Evolutionary conservation across 257 asterid genomes (phyloP).

Genomic region (Nicotiana attenuata): DNA sequence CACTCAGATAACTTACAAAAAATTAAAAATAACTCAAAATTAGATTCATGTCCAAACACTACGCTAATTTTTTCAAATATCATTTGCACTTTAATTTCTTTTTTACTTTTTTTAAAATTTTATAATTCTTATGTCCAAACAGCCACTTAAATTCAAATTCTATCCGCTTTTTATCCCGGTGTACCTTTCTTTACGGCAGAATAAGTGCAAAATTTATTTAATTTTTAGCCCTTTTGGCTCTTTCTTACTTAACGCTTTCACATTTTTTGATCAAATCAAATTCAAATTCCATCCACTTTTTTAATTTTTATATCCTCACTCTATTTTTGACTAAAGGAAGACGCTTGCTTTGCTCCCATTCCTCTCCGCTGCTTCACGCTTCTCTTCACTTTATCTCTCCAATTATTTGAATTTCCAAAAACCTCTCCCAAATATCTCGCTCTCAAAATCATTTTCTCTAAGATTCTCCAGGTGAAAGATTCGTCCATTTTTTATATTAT

Average conservation of each 20-base stretch:
- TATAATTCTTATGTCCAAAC: too few relatives aligned
- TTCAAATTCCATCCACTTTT: background rate
- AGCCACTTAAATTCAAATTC: background rate
- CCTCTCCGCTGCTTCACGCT: background rate
- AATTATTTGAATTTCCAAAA: background rate
- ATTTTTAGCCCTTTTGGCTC: background rate
- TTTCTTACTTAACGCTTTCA: background rate
- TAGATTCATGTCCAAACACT: too few relatives aligned
- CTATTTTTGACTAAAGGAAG: too few relatives aligned
- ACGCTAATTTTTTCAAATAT: too few relatives aligned
- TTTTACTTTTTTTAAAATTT: too few relatives aligned
- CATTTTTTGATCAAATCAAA: background rate
- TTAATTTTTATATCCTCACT: too few relatives aligned
- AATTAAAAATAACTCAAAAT: too few relatives aligned
- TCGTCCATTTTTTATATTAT: background rate
- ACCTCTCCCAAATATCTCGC: background rate
- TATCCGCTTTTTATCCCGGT: background rate
- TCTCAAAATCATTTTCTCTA: background rate
- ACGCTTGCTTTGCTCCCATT: background rate
- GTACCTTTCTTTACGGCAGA: background rate
- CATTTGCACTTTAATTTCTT: too few relatives aligned
- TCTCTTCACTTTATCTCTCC: background rate
- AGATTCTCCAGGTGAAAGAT: background rate
- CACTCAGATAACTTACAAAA: too few relatives aligned
- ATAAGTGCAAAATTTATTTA: too few relatives aligned